These are phyloP conservation scores for Chaetomiaceae sp. DNA, from an alignment of 2,329 filamentous ascomycete genomes.

Conservation along the genomic window DNA sequence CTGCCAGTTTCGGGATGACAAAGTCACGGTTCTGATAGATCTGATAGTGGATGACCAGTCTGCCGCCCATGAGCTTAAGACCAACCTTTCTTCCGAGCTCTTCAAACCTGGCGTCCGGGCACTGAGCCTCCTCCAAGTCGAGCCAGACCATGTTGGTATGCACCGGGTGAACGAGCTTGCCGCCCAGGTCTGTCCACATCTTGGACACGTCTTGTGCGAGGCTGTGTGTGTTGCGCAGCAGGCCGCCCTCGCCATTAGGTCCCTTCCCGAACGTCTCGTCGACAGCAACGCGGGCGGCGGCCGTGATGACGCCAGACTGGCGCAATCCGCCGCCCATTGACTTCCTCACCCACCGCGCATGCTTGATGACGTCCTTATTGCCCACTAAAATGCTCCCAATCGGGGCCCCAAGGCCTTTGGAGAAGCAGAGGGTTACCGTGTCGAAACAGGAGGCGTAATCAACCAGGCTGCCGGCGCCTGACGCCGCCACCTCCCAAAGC, in stretches of 20 bases:
- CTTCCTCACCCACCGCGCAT: slow-evolving; percentile 73
- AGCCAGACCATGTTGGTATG: slow-evolving; percentile 95
- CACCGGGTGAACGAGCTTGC: slow-evolving; percentile 62
- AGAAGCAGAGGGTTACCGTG: slow-evolving; percentile 56
- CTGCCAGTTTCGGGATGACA: slow-evolving; percentile 53
- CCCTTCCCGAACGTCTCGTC: slow-evolving; percentile 70
- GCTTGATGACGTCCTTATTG: slow-evolving; percentile 52
- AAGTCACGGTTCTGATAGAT: slow-evolving; percentile 58
- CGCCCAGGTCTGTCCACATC: slow-evolving; percentile 66
- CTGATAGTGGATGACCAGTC: slow-evolving; percentile 53
- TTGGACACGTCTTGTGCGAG: slow-evolving; percentile 56
- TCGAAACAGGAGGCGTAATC: slow-evolving; percentile 46
- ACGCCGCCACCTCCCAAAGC: slow-evolving; percentile 47
- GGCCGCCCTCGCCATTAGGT: slow-evolving; percentile 55
- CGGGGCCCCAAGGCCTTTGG: slow-evolving; percentile 50
- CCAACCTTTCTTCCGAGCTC: slow-evolving; percentile 41
- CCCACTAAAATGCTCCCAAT: slow-evolving; percentile 47
- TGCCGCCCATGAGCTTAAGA: slow-evolving; percentile 38
- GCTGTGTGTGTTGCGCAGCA: slow-evolving; percentile 56
- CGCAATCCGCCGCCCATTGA: slow-evolving; percentile 73
- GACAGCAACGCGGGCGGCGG: slow-evolving; percentile 70
- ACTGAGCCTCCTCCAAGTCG: slow-evolving; percentile 60
- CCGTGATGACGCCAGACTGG: slow-evolving; percentile 71
- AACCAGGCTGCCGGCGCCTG: slow-evolving; percentile 39
- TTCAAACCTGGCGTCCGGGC: slow-evolving; percentile 36